These are phyloP conservation scores for Cyberlindnera maritima DNA, from an alignment of 805 yeast species.

Conservation along the genomic window DNA sequence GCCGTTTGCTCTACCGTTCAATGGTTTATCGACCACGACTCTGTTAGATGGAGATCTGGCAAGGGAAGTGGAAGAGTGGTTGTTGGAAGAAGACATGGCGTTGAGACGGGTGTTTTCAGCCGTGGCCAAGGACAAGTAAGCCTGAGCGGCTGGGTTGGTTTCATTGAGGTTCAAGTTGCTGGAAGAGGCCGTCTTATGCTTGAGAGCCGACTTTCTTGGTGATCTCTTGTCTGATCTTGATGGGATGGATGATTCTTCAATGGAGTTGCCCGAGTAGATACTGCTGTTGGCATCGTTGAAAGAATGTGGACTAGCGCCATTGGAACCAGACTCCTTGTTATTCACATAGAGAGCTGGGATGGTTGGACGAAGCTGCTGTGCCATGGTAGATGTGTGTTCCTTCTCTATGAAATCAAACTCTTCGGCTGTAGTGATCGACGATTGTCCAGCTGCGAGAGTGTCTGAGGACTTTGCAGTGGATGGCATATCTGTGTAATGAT, in stretches of 20 bases:
- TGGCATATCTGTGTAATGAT: conserved; percentile 22
- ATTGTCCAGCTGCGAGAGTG: conserved; percentile 16
- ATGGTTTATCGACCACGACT: conserved; percentile 12
- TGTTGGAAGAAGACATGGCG: conserved; percentile 44
- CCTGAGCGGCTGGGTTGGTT: conserved; percentile 52
- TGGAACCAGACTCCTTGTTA: conserved; percentile 3
- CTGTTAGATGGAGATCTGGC: conserved; percentile 28
- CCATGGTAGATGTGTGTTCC: conserved; percentile 31
- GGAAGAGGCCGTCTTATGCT: conserved; percentile 27
- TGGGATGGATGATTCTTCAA: conserved; percentile 29
- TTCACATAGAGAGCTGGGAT: conserved; percentile 28
- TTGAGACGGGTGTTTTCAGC: conserved; percentile 78
- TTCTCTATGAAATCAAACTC: conserved; percentile 16
- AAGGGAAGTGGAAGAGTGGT: conserved; percentile 19
- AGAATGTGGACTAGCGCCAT: conserved; percentile 2
- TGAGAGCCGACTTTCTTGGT: conserved; percentile 46
- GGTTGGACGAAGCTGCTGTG: conserved; percentile 45
- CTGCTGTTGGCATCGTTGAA: conserved; percentile 10
- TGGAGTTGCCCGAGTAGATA: conserved; percentile 13
- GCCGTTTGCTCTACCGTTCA: conserved; percentile 3
- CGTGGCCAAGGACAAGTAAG: conserved; percentile 66
- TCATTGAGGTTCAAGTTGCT: conserved; percentile 18
- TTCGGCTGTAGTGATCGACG: conserved; percentile 23
- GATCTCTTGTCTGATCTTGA: conserved; percentile 33
- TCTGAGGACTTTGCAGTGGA: conserved; percentile 28